Evolutionary conservation across 2,329 filamentous ascomycete genomes (phyloP), one percentile per base, ranked within the genome.

Genomic region (Penicillium sp.): DNA sequence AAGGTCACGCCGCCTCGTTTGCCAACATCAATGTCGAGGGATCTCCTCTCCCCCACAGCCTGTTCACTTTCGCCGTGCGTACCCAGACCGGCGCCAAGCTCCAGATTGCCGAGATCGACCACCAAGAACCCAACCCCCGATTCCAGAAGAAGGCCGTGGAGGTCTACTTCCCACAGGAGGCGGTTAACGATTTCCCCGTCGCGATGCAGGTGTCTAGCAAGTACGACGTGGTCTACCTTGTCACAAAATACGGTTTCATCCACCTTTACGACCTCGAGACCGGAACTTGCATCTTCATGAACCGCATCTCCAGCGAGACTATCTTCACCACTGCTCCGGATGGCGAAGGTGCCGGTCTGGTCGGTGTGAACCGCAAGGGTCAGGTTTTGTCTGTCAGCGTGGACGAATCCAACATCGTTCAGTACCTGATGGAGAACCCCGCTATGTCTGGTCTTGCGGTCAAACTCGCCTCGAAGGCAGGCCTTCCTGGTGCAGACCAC

Each of bases 181-280:
- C 94, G 10, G 88, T 88, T 60, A 97, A 94, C 74, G 94, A 99
- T 73, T 99, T 99, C 80, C 94, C 95, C 2, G 94, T 99, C 52
- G 92, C 93, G 16, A 94, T 99, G 79, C 95, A 99, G 77, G 88
- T 99, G 44, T 97, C 94, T 3, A 87, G 91, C 69, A 96, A 94
- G 77, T 99, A 99, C 76, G 93, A 92, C 69, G 87, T 99, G 71
- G 88, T 99, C 68, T 97, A 97, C 77, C 86, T 99, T 68, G 91
- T 99, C 59, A 99, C 94, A 53, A 99, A 99, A 76, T 99, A 97
- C 69, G 94, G 94, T 49, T 99, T 97, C 78, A 97, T 99, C 67
- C 94, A 99, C 77, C 84, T 99, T 22, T 97, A 99, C 77, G 95
- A 99, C 70, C 85, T 99, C 53, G 95, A 99, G 80, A 94, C 90